phyloP scores from a whole-genome alignment of 2,329 filamentous ascomycete species.

The Westerdykella aurantiaca region DNA sequence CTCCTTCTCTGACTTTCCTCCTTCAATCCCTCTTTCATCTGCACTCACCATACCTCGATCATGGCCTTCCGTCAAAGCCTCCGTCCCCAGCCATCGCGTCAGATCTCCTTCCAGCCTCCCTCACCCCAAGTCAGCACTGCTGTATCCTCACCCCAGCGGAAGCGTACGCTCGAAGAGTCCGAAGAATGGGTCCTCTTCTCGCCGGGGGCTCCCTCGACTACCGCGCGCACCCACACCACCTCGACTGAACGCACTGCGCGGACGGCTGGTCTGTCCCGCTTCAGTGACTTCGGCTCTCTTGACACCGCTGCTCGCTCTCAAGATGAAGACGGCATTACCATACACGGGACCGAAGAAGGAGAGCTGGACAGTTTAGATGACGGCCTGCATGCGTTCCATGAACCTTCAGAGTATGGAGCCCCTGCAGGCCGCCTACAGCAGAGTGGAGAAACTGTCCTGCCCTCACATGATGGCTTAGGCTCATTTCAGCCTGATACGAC shows the following conservation, averaged over 20 bases:
- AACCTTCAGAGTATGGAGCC: conserved; percentile 44
- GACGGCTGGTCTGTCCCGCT: conserved; percentile 63
- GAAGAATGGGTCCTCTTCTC: conserved; percentile 98
- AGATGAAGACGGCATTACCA: conserved; percentile 37
- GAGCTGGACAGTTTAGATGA: conserved; percentile 93
- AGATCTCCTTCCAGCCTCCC: conserved; percentile 30
- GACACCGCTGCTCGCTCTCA: conserved; percentile 60
- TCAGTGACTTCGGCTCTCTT: conserved; percentile 77
- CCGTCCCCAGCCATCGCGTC: conserved; percentile 30
- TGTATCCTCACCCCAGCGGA: conserved; percentile 33
- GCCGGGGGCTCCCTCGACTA: conserved; percentile 52
- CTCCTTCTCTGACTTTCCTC: neutral
- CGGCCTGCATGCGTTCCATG: conserved; percentile 80
- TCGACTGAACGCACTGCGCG: conserved; percentile 58
- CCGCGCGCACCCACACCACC: conserved; percentile 64
- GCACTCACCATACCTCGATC: conserved; percentile 2
- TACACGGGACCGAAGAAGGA: conserved; percentile 47
- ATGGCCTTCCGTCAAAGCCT: conserved; percentile 39
- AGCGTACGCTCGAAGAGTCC: conserved; percentile 58
- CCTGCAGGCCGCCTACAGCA: conserved; percentile 47
- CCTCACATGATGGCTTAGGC: conserved; percentile 85
- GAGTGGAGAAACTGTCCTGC: conserved; percentile 66
- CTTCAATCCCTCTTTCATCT: neutral
- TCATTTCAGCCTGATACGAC: conserved; percentile 65
- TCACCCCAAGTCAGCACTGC: conserved; percentile 19